phyloP scores from a whole-genome alignment of 73 alveolate genomes.

The Blepharisma stoltei region DNA sequence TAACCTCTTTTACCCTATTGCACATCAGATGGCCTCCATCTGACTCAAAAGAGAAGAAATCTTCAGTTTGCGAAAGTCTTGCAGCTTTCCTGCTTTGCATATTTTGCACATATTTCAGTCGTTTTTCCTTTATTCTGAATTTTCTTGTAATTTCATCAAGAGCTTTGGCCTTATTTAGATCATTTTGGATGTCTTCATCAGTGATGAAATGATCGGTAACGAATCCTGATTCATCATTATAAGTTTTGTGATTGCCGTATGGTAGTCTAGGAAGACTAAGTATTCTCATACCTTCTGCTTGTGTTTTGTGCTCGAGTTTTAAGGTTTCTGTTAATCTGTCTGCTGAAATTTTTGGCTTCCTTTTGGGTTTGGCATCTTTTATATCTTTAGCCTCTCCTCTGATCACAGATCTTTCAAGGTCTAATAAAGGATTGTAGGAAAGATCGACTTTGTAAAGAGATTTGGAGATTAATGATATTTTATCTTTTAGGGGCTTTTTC shows the following conservation, averaged over 20 bases:
- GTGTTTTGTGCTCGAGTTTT: constrained; percentile 5
- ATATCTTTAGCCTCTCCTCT: not conserved
- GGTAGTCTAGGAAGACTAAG: constrained; percentile 30
- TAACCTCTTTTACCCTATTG: not conserved
- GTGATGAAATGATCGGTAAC: not conserved
- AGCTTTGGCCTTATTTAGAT: not conserved
- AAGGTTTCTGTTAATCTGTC: not conserved
- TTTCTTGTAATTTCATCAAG: constrained; percentile 5
- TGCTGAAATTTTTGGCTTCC: not conserved
- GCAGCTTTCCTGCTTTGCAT: not conserved
- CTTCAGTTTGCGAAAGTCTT: not conserved
- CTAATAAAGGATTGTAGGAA: not conserved
- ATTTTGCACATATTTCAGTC: not conserved
- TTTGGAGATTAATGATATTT: not conserved
- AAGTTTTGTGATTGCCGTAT: constrained; percentile 22
- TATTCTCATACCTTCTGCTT: not conserved
- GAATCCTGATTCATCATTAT: constrained; percentile 21
- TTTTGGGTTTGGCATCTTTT: not conserved
- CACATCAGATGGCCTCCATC: not conserved
- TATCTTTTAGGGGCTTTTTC: not conserved
- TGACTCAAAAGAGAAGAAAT: not conserved
- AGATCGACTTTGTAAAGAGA: not conserved
- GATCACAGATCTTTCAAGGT: constrained; percentile 9
- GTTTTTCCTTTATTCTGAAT: not conserved
- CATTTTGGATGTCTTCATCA: not conserved